These are phyloP conservation scores for Penicillium sp. DNA, from an alignment of 2,329 filamentous ascomycete genomes.

Conservation along the genomic window DNA sequence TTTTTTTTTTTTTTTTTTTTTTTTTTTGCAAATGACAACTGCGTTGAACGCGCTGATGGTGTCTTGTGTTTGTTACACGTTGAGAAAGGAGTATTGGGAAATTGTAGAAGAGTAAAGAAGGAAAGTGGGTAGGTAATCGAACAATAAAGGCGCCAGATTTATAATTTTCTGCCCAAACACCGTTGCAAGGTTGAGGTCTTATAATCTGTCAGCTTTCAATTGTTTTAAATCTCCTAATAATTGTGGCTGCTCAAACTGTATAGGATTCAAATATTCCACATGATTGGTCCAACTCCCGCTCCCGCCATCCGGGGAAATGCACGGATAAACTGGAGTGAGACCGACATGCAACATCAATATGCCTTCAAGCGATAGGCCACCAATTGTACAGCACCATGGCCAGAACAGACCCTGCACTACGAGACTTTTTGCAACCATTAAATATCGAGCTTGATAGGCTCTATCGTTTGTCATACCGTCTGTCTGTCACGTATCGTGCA, in stretches of 20 bases:
- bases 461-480: slow-evolving; percentile 37
- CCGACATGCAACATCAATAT: background rate
- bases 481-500: slow-evolving; percentile 37
- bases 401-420: slow-evolving; percentile 14
- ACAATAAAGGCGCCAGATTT: too few species aligned
- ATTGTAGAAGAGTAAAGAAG: too few species aligned
- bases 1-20: too few species aligned
- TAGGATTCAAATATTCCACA: background rate
- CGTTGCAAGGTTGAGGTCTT: too few species aligned
- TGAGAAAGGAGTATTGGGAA: too few species aligned
- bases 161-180: too few species aligned
- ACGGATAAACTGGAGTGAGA: background rate
- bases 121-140: too few species aligned
- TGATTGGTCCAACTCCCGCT: background rate
- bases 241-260: background rate
- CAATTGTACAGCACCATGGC: slow-evolving; percentile 8
- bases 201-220: background rate
- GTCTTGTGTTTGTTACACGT: too few species aligned
- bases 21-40: too few species aligned
- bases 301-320: background rate
- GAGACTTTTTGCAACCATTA: slow-evolving; percentile 31
- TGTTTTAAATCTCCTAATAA: background rate
- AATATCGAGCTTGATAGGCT: slow-evolving; percentile 30
- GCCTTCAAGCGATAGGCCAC: background rate
- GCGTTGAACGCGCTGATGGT: too few species aligned